phyloP scores from a whole-genome alignment of 1,139 yeast genomes.

The Zygosaccharomyces pseudobailii region DNA sequence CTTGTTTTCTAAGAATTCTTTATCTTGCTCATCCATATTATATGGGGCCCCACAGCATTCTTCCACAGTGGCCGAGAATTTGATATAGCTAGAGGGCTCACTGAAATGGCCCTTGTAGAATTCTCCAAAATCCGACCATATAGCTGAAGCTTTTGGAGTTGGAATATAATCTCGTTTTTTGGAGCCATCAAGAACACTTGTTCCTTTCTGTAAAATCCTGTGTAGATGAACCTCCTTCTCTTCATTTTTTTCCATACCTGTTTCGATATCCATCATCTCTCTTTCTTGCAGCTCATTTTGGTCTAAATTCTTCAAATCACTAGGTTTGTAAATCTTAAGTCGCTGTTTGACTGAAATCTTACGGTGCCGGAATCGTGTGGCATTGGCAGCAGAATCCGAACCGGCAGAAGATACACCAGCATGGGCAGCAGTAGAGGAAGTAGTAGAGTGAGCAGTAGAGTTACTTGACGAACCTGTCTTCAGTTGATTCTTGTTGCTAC shows the following conservation, averaged over 20 bases:
- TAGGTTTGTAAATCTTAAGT: conserved; percentile 71
- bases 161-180: conserved; percentile 79
- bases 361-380: conserved; percentile 75
- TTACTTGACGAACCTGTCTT: conserved; percentile 1
- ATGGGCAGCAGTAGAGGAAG: not conserved
- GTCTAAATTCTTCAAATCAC: conserved; percentile 76
- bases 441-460: not conserved
- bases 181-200: conserved; percentile 26
- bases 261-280: conserved; percentile 84
- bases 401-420: conserved; percentile 5
- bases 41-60: conserved; percentile 85
- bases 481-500: conserved; percentile 4
- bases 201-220: conserved; percentile 50
- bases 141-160: conserved; percentile 88
- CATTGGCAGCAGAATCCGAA: conserved; percentile 10
- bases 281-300: conserved; percentile 66
- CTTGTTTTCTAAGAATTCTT: conserved; percentile 47
- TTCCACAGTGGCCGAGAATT: conserved; percentile 91
- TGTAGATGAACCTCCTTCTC: conserved; percentile 96
- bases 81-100: conserved; percentile 76
- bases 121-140: conserved; percentile 72
- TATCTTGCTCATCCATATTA: conserved; percentile 89
- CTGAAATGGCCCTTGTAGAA: conserved; percentile 65
- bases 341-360: conserved; percentile 88
- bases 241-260: conserved; percentile 97